These are phyloP conservation scores for Lumnitzera racemosa DNA, from an alignment of 345 rosid species.

Conservation along the genomic window DNA sequence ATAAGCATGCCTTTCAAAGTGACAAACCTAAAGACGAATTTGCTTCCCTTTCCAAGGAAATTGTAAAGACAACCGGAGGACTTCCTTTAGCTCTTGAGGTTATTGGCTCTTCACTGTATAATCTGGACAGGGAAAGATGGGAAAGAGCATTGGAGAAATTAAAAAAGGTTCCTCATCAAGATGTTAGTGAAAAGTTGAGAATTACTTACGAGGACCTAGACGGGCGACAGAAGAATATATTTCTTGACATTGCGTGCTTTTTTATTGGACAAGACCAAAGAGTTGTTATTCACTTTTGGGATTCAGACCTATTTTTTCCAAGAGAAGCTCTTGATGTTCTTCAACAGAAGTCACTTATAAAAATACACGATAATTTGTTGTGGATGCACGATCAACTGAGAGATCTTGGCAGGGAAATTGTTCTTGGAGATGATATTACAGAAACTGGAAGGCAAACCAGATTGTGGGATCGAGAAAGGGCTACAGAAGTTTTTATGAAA, in stretches of 20 bases:
- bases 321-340: not conserved
- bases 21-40: not conserved
- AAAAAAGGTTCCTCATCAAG: not conserved
- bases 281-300: not conserved
- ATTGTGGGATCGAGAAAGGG: not conserved
- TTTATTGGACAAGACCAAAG: slow-evolving; percentile 1
- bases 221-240: not conserved
- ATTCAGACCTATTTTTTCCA: not conserved
- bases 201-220: slow-evolving; percentile 9
- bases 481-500: not conserved
- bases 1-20: slow-evolving; percentile 3
- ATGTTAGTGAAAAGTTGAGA: slow-evolving; percentile 1
- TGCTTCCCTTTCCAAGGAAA: not conserved
- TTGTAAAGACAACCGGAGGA: not conserved
- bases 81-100: slow-evolving; percentile 9
- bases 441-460: not conserved
- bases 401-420: slow-evolving; percentile 8
- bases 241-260: slow-evolving; percentile 12
- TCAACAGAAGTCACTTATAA: not conserved
- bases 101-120: not conserved
- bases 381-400: slow-evolving; percentile 8
- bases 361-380: not conserved
- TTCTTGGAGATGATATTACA: not conserved
- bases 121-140: not conserved
- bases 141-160: not conserved